Evolutionary conservation across 2,329 filamentous ascomycete genomes (phyloP), one percentile per base, ranked within the genome.

Genomic region (Botryosphaeria dothidea): DNA sequence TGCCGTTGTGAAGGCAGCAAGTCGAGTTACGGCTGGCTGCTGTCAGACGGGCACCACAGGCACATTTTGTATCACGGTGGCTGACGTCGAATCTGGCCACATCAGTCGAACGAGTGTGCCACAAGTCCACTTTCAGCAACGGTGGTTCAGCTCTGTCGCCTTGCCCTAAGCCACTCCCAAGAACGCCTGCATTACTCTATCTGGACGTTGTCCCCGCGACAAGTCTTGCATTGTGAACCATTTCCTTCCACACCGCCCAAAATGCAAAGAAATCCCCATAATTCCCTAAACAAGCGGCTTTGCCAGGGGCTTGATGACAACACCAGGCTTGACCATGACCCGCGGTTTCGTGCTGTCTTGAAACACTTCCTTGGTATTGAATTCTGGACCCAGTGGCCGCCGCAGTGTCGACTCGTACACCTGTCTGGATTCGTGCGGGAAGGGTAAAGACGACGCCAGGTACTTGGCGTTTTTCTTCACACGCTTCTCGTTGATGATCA

Each of bases 351-450:
- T 96, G 67, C 87, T 87, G 71, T 90, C 88, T 82, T 98, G 93
- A 85, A 95, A 95, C 15, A 91, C 92, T 81, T 92, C 88, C 85
- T 97, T 97, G n/a, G 94, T 98, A 70, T 89, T 88, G 93, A 94
- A 99, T 79, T 99, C 94, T 17, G 91, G 92, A 1, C 95, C 95
- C 67, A 98, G 87, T 1, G 95, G 95, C 69, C 97, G 80, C 48
- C 94, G 85, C 66, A 98, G 82, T 68, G 90, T 91, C 58, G 94
- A 84, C 83, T 99, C 95, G 79, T 98, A 98, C 82, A 97, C 93
- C 73, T 91, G 86, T 70, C 85, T 86, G 29, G 86, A 92, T 83
- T 97, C 94, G 78, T 93, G 98, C n/a, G 89, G 89, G 79, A 96
- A 92, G 57, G 95, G 95, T 58, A 99, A 82, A 71, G 88, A 86